Evolutionary conservation across 352 stramenopile species (phyloP).

Genomic region (Phytophthora europaea): DNA sequence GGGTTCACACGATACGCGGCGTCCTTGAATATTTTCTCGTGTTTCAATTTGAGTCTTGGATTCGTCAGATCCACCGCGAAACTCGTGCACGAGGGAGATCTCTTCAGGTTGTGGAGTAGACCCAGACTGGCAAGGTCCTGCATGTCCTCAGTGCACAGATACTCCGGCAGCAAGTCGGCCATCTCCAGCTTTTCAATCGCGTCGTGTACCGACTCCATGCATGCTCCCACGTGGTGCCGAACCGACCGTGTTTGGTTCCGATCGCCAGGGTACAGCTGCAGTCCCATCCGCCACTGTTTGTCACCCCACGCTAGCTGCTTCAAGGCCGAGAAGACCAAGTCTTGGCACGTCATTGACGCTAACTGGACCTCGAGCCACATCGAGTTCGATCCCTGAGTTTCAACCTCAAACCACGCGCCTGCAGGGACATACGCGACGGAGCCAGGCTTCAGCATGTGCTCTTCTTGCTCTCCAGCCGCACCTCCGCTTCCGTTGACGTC

Average conservation of each 20-base stretch:
- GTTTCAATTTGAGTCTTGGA: slow-evolving; percentile 42
- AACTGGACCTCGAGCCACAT: slow-evolving; percentile 64
- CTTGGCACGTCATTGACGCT: slow-evolving; percentile 26
- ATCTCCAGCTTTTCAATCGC: slow-evolving; percentile 29
- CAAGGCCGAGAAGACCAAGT: slow-evolving; percentile 38
- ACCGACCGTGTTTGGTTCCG: slow-evolving; percentile 6
- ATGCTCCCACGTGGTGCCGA: slow-evolving; percentile 21
- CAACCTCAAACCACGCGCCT: slow-evolving; percentile 56
- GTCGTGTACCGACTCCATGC: slow-evolving; percentile 31
- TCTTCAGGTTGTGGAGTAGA: slow-evolving; percentile 3
- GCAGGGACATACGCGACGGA: slow-evolving; percentile 62
- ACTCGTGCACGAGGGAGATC: slow-evolving; percentile 2
- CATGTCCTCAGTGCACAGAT: slow-evolving; percentile 36
- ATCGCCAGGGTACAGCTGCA: slow-evolving; percentile 27
- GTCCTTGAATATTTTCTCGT: slow-evolving; percentile 46
- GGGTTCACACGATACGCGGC: slow-evolving; percentile 62
- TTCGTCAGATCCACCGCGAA: slow-evolving; percentile 44
- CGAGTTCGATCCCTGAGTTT: slow-evolving; percentile 28
- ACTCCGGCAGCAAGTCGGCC: slow-evolving; percentile 50
- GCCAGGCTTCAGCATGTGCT: slow-evolving; percentile 42
- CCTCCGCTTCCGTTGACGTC: slow-evolving; percentile 20
- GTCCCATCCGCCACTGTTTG: slow-evolving; percentile 31
- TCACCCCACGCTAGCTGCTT: slow-evolving; percentile 43
- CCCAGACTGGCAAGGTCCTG: slow-evolving; percentile 15
- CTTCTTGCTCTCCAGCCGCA: background rate